phyloP scores from a whole-genome alignment of 148 eudicot genomes.

The Spergularia bocconei region DNA sequence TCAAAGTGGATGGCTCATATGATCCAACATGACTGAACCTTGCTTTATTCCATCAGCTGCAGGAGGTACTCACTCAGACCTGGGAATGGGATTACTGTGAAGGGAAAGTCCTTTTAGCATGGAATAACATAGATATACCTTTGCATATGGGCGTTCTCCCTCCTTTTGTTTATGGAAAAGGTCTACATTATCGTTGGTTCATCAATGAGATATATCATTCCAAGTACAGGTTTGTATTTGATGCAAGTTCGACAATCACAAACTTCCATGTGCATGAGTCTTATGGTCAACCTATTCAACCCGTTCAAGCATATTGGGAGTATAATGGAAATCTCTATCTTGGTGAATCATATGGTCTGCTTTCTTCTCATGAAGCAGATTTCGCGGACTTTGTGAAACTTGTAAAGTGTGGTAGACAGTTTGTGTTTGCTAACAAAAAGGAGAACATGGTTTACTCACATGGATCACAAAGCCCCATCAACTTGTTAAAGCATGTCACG shows the following conservation, averaged over 20 bases:
- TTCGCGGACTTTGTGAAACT: conserved; percentile 52
- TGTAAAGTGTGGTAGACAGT: conserved; percentile 47
- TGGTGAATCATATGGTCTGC: conserved; percentile 61
- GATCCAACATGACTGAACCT: conserved; percentile 23
- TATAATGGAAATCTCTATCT: conserved; percentile 53
- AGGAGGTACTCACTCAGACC: conserved; percentile 47
- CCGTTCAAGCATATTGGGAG: conserved; percentile 48
- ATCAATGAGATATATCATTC: conserved; percentile 74
- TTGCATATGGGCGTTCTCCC: conserved; percentile 86
- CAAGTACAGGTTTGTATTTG: conserved; percentile 67
- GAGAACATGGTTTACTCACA: conserved; percentile 45
- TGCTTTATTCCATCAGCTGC: conserved; percentile 61
- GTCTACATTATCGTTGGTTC: conserved; percentile 74
- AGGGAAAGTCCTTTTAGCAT: conserved; percentile 71
- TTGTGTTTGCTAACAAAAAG: conserved; percentile 39
- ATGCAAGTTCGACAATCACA: conserved; percentile 75
- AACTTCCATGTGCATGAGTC: conserved; percentile 46
- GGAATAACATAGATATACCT: conserved; percentile 78
- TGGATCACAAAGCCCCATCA: conserved; percentile 28
- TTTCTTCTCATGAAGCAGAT: conserved; percentile 52
- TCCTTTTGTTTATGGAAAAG: conserved; percentile 79
- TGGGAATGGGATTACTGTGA: conserved; percentile 44
- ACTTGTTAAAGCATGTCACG: conserved; percentile 35
- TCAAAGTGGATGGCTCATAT: conserved; percentile 13
- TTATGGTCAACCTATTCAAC: conserved; percentile 24